These are phyloP conservation scores for Aspergillus pseudotamarii DNA, from an alignment of 2,329 filamentous ascomycete species.

Conservation along the genomic window DNA sequence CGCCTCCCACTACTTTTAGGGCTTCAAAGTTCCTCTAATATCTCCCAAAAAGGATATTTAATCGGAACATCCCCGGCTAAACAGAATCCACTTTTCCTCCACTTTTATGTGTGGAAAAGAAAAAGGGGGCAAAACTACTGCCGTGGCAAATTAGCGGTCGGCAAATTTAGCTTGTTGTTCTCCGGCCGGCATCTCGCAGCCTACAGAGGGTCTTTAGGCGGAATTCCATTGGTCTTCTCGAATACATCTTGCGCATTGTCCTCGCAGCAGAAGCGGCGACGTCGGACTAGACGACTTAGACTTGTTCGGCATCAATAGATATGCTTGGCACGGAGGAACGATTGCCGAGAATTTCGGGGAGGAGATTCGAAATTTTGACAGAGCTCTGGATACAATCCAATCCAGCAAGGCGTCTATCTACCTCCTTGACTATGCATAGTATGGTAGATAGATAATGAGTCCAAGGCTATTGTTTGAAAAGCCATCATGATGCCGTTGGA, in stretches of 20 bases:
- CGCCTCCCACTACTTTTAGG: neutral
- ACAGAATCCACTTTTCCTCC: neutral
- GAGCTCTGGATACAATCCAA: too few species aligned
- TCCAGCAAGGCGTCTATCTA: neutral
- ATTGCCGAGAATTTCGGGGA: neutral
- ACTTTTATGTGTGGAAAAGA: neutral
- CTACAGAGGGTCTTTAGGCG: neutral
- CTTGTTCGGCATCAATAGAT: neutral
- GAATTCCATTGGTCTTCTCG: neutral
- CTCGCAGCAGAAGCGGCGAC: neutral
- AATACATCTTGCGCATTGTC: neutral
- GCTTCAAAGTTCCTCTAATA: neutral
- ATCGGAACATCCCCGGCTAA: neutral
- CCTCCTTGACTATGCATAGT: neutral
- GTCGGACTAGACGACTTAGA: neutral
- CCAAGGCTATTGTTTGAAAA: neutral
- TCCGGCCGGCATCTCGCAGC: neutral
- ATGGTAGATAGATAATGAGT: neutral
- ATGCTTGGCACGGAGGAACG: neutral
- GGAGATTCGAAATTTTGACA: neutral
- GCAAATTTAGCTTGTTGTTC: neutral
- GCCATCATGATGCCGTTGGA: neutral
- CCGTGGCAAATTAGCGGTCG: neutral
- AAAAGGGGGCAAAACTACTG: neutral
- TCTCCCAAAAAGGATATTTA: neutral